phyloP scores from a whole-genome alignment of 768 basidiomycete species.

The Clitopilus hobsonii region DNA sequence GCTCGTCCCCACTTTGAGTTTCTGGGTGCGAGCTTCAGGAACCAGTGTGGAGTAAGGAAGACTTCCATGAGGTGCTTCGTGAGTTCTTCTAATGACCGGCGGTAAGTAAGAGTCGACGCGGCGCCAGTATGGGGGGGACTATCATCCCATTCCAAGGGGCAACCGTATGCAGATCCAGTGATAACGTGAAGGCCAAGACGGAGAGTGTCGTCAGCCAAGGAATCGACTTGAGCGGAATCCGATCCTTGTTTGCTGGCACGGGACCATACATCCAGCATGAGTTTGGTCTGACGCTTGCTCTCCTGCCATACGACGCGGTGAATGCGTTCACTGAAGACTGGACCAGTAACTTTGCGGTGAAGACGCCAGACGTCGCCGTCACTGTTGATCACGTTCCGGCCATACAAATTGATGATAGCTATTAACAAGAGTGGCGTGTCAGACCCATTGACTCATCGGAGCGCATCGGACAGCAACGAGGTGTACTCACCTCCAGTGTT shows the following conservation, averaged over 20 bases:
- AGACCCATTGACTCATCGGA: background rate
- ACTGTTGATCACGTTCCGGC: background rate
- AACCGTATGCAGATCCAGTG: background rate
- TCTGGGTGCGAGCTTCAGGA: background rate
- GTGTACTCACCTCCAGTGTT: background rate
- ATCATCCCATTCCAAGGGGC: background rate
- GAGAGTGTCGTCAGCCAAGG: background rate
- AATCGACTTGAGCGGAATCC: background rate
- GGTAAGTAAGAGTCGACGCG: background rate
- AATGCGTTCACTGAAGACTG: background rate
- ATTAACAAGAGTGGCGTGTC: background rate
- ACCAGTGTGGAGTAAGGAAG: background rate
- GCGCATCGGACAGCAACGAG: background rate
- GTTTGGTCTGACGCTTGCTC: background rate
- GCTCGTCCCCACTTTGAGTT: background rate
- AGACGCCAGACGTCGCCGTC: background rate
- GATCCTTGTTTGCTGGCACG: background rate
- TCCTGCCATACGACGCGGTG: background rate
- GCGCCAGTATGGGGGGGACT: background rate
- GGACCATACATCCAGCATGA: background rate
- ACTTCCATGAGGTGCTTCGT: background rate
- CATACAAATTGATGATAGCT: background rate
- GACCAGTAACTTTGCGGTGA: background rate
- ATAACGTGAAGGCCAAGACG: background rate
- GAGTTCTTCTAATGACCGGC: background rate